Percentiles rank a stretch among this genome's conserved stretches.
Conservation (phyloP, 805 yeast species). For the Tetrapisispora arboricola region DNA sequence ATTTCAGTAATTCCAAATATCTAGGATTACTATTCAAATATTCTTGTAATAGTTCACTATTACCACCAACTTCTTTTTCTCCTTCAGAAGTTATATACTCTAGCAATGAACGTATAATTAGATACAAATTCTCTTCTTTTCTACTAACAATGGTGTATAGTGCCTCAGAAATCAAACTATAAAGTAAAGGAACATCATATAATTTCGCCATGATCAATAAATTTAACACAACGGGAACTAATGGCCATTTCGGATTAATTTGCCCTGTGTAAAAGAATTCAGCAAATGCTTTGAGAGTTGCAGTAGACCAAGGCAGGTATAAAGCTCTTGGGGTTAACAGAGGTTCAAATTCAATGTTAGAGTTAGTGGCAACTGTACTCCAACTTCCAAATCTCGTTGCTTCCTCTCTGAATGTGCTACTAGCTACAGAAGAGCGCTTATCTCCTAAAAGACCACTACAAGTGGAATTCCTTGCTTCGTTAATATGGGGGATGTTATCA, state of each 20-base stretch:
- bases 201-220: conserved; percentile 51
- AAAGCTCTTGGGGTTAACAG: conserved; percentile 56
- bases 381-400: conserved; percentile 10
- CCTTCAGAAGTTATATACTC: background rate
- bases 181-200: conserved; percentile 59
- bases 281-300: conserved; percentile 52
- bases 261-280: conserved; percentile 76
- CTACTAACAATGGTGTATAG: conserved; percentile 60
- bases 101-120: conserved; percentile 9
- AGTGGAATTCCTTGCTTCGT: background rate
- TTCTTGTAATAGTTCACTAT: conserved; percentile 14
- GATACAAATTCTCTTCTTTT: conserved; percentile 40
- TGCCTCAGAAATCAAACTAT: conserved; percentile 59
- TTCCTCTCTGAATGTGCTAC: background rate
- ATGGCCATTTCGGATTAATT: conserved; percentile 64
- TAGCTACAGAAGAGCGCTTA: background rate
- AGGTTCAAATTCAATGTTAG: conserved; percentile 38
- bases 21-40: conserved; percentile 22
- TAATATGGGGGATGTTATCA: background rate
- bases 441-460: background rate
- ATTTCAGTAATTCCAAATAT: conserved; percentile 34
- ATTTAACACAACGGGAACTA: conserved; percentile 59
- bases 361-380: conserved; percentile 10
- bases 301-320: conserved; percentile 56
- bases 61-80: conserved; percentile 2